phyloP scores from a whole-genome alignment of 2,329 filamentous ascomycete genomes.

The Graphilbum ipis-grandicollis region DNA sequence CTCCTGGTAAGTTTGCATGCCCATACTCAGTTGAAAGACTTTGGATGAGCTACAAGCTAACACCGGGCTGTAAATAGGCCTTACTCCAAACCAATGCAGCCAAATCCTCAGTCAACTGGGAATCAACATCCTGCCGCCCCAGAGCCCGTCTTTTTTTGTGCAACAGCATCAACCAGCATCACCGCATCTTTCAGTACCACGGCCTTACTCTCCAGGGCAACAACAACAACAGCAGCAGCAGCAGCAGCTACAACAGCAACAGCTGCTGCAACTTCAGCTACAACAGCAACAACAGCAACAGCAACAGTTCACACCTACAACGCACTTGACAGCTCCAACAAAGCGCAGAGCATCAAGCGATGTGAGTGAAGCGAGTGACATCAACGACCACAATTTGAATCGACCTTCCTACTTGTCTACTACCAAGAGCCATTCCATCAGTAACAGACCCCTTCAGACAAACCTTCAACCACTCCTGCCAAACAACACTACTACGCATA shows the following conservation, averaged over 20 bases:
- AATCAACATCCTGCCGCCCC: neutral
- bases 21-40: neutral
- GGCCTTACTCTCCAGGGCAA: constrained; percentile 8
- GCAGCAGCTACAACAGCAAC: neutral
- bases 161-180: no score
- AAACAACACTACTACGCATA: neutral
- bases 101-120: constrained; percentile 15
- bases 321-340: constrained; percentile 4
- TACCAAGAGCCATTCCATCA: no score
- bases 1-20: constrained; percentile 12
- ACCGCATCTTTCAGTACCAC: no score
- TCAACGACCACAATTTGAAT: neutral
- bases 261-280: neutral
- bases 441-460: neutral
- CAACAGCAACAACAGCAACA: constrained; percentile 8
- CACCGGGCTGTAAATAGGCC: constrained; percentile 11
- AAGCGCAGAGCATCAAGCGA: constrained; percentile 17
- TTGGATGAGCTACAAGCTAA: neutral
- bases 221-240: constrained; percentile 5
- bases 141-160: no score
- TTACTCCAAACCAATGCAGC: constrained; percentile 18
- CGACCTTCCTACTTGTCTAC: neutral
- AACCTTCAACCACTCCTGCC: neutral
- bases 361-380: constrained; percentile 11
- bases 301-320: constrained; percentile 11